Percentiles rank a stretch among this genome's conserved stretches.
Evolutionary conservation across 148 eudicot genomes (phyloP).

Genomic region (Rhododendron henanense): DNA sequence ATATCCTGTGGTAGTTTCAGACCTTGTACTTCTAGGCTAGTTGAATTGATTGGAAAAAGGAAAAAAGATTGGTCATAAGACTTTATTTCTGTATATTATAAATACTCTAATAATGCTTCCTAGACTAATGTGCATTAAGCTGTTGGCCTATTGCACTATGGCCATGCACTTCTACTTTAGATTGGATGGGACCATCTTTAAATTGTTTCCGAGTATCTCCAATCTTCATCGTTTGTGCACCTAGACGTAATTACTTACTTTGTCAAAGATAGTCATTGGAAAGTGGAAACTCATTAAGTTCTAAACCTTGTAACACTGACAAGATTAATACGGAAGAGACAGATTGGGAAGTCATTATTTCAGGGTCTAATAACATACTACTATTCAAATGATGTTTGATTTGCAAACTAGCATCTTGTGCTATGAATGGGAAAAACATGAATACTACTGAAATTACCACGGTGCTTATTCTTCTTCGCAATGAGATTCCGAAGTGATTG

Average conservation of each 20-base stretch:
- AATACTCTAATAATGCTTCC: neutral
- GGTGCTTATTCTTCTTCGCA: neutral
- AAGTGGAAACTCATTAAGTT: too few species aligned
- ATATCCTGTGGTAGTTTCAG: neutral
- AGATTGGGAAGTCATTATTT: neutral
- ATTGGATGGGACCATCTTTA: neutral
- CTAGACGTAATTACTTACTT: too few species aligned
- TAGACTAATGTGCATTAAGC: neutral
- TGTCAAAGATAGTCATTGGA: too few species aligned
- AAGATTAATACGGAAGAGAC: neutral
- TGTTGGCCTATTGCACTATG: neutral
- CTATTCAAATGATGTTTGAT: neutral
- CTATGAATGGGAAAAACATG: neutral
- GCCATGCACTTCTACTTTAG: neutral
- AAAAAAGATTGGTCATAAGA: neutral
- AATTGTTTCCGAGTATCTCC: neutral
- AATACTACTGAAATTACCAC: neutral
- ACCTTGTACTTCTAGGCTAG: neutral
- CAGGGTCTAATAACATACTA: neutral
- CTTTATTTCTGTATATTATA: neutral
- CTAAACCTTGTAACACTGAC: too few species aligned
- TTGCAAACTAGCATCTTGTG: neutral
- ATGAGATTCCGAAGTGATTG: neutral
- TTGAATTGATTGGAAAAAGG: neutral
- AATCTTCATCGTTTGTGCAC: neutral